These are phyloP conservation scores for Colletotrichum sp. DNA, from an alignment of 2,329 filamentous ascomycete species.

Conservation along the genomic window DNA sequence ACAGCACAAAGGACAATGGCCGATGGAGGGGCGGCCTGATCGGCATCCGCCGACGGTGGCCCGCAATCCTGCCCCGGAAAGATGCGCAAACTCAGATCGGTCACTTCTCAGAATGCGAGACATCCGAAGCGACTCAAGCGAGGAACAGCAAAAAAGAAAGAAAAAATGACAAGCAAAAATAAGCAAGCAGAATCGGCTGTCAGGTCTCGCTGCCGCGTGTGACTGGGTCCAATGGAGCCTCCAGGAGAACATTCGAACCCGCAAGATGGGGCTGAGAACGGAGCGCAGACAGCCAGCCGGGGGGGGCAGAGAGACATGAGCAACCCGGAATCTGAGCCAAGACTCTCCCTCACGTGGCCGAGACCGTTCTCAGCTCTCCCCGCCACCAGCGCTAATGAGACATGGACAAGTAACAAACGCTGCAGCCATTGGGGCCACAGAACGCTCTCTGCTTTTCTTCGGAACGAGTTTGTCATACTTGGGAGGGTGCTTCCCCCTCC, in stretches of 20 bases:
- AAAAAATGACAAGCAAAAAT: not conserved
- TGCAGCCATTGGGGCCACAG: not conserved
- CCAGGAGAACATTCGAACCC: not conserved
- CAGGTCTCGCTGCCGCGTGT: not conserved
- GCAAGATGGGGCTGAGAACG: not conserved
- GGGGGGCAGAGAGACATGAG: not conserved
- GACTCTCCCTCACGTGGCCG: conserved; percentile 3
- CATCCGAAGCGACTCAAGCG: not conserved
- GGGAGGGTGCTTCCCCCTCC: not conserved
- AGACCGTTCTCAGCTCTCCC: conserved; percentile 1
- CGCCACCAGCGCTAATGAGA: not conserved
- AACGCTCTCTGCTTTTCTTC: not conserved
- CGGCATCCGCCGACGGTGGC: not conserved
- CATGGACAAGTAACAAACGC: not conserved
- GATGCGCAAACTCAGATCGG: not conserved
- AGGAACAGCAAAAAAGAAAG: not conserved
- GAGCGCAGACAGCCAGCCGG: not conserved
- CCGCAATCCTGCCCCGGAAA: not conserved
- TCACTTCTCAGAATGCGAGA: not conserved
- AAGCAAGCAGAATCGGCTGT: not conserved
- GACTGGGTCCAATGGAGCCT: not conserved
- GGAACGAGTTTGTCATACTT: not conserved
- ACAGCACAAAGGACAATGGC: not conserved
- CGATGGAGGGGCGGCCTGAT: not conserved
- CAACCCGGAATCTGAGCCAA: not conserved